Evolutionary conservation across 2,329 filamentous ascomycete species (phyloP).

Genomic region (Clonostachys sp.): DNA sequence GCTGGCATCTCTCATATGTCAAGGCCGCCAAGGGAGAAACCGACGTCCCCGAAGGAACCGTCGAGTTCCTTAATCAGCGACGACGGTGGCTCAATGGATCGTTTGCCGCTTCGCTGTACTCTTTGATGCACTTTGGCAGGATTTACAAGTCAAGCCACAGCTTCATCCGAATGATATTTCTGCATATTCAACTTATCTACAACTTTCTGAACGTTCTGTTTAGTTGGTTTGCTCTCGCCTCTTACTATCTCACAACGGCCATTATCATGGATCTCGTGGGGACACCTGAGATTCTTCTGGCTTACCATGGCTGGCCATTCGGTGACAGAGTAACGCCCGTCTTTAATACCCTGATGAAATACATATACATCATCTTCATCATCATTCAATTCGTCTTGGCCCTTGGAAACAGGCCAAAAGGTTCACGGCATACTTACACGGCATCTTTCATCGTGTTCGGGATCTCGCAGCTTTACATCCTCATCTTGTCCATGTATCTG

Average conservation of each 20-base stretch:
- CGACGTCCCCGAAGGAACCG: constrained; percentile 86
- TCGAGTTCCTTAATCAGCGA: constrained; percentile 91
- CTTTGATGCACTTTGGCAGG: constrained; percentile 88
- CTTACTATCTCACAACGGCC: constrained; percentile 93
- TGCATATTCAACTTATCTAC: constrained; percentile 89
- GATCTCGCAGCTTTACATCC: constrained; percentile 78
- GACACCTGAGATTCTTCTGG: constrained; percentile 43
- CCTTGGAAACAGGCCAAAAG: constrained; percentile 88
- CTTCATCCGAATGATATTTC: constrained; percentile 90
- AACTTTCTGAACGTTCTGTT: constrained; percentile 79
- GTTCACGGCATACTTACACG: constrained; percentile 81
- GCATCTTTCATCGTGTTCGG: constrained; percentile 78
- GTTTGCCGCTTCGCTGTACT: constrained; percentile 89
- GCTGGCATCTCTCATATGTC: constrained; percentile 95
- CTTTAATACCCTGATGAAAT: constrained; percentile 81
- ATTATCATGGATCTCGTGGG: constrained; percentile 94
- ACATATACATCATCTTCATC: constrained; percentile 80
- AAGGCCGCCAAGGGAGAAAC: constrained; percentile 95
- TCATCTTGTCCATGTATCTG: constrained; percentile 78
- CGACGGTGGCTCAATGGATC: constrained; percentile 96
- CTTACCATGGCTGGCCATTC: constrained; percentile 73
- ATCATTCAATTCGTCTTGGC: constrained; percentile 88
- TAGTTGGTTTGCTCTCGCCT: constrained; percentile 78
- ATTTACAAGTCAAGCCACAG: constrained; percentile 97
- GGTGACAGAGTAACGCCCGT: constrained; percentile 76